phyloP scores from a whole-genome alignment of 2,329 filamentous ascomycete genomes.

The Ambrosiella cleistominuta region DNA sequence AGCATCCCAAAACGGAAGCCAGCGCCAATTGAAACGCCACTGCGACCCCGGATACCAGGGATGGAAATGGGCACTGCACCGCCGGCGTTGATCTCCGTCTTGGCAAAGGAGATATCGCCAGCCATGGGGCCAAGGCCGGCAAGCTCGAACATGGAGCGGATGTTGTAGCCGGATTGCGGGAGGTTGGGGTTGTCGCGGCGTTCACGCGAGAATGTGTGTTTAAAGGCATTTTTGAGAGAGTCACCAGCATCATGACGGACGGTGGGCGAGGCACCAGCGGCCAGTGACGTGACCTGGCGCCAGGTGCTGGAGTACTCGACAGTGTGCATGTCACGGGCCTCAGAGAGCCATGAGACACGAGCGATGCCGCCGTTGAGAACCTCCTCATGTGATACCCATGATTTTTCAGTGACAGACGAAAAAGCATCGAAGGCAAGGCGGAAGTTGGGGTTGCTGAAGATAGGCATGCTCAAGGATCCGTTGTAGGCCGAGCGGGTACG shows the following conservation, averaged over 20 bases:
- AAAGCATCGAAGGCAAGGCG: conserved; percentile 64
- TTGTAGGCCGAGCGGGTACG: conserved; percentile 84
- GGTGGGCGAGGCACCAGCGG: conserved; percentile 58
- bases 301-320: conserved; percentile 66
- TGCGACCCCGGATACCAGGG: conserved; percentile 48
- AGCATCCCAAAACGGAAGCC: conserved; percentile 68
- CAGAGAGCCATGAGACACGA: conserved; percentile 57
- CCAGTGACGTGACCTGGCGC: conserved; percentile 73
- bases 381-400: conserved; percentile 90
- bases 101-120: conserved; percentile 88
- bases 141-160: conserved; percentile 65
- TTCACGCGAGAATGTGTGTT: conserved; percentile 66
- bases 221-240: conserved; percentile 72
- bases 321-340: conserved; percentile 52
- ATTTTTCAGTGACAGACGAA: conserved; percentile 70
- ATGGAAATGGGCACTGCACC: conserved; percentile 57
- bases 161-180: conserved; percentile 62
- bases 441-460: conserved; percentile 69
- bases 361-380: conserved; percentile 59
- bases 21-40: conserved; percentile 66
- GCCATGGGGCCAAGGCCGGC: conserved; percentile 69
- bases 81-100: conserved; percentile 71
- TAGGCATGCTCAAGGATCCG: conserved; percentile 63
- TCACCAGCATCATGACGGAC: conserved; percentile 78
- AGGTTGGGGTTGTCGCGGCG: conserved; percentile 70